Evolutionary conservation across 345 rosid genomes (phyloP).

Genomic region (Firmiana major): DNA sequence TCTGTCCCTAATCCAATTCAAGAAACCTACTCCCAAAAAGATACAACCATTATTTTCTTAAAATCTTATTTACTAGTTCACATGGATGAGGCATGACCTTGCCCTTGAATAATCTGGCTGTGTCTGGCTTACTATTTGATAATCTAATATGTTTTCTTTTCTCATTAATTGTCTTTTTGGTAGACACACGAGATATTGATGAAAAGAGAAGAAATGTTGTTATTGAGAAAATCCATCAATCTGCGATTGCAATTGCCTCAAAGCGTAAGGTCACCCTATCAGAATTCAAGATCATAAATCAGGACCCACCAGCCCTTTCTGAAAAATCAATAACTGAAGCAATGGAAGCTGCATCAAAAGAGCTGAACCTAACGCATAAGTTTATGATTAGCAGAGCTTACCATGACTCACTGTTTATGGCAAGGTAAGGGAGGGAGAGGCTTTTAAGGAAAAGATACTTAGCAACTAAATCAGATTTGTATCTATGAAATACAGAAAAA

Average conservation of each 20-base stretch:
- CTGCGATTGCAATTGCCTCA: conserved; percentile 60
- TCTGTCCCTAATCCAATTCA: not conserved
- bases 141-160: not conserved
- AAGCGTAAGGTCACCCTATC: conserved; percentile 60
- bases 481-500: not conserved
- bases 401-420: conserved; percentile 95
- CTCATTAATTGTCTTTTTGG: not conserved
- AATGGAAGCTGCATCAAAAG: conserved; percentile 61
- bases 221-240: conserved; percentile 67
- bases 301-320: conserved; percentile 89
- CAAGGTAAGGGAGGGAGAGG: conserved; percentile 54
- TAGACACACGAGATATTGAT: conserved; percentile 87
- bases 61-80: not conserved
- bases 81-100: not conserved
- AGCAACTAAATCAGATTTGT: not conserved
- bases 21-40: not conserved
- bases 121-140: not conserved
- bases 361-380: conserved; percentile 68
- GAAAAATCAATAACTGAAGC: conserved; percentile 61
- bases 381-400: conserved; percentile 95
- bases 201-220: conserved; percentile 73
- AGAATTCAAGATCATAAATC: conserved; percentile 83
- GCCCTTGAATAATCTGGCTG: not conserved
- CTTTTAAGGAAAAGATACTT: too few relatives aligned
- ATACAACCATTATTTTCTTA: not conserved